phyloP scores from a whole-genome alignment of 441 rosid genomes.

The Viola pubescens region DNA sequence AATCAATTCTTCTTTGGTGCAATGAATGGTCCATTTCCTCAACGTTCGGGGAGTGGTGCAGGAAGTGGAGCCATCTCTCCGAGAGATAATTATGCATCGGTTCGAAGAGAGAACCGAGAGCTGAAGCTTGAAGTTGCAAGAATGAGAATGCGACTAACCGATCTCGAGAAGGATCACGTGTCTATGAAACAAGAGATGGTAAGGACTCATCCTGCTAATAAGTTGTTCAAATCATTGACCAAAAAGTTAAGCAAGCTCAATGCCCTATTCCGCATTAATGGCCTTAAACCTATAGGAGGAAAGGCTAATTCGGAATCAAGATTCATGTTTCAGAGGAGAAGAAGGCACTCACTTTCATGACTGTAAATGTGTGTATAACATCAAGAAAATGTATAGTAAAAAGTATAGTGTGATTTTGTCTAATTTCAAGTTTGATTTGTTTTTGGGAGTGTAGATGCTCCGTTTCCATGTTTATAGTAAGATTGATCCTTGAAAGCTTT shows the following conservation, averaged over 20 bases:
- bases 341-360: slow-evolving; percentile 79
- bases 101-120: slow-evolving; percentile 90
- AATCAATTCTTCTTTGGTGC: slow-evolving; percentile 69
- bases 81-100: slow-evolving; percentile 88
- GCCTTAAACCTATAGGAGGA: slow-evolving; percentile 42
- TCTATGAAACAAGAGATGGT: slow-evolving; percentile 84
- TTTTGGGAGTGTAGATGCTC: slow-evolving; percentile 13
- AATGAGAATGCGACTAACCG: slow-evolving; percentile 96
- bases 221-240: slow-evolving; percentile 64
- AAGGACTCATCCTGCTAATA: slow-evolving; percentile 56
- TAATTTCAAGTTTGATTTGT: slow-evolving; percentile 3
- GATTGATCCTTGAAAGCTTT: slow-evolving; percentile 2
- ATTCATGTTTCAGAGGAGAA: slow-evolving; percentile 61
- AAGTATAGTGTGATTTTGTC: slow-evolving; percentile 16
- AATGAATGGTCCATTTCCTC: slow-evolving; percentile 67
- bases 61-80: slow-evolving; percentile 97
- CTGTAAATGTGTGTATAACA: slow-evolving; percentile 12
- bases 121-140: slow-evolving; percentile 92
- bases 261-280: slow-evolving; percentile 54
- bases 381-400: slow-evolving; percentile 27
- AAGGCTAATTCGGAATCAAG: slow-evolving; percentile 54
- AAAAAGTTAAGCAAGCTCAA: slow-evolving; percentile 74
- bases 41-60: slow-evolving; percentile 74
- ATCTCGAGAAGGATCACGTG: slow-evolving; percentile 87
- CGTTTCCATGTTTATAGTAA: slow-evolving; percentile 15